phyloP scores from a whole-genome alignment of 352 stramenopile genomes.

The Phytopythium boreale region DNA sequence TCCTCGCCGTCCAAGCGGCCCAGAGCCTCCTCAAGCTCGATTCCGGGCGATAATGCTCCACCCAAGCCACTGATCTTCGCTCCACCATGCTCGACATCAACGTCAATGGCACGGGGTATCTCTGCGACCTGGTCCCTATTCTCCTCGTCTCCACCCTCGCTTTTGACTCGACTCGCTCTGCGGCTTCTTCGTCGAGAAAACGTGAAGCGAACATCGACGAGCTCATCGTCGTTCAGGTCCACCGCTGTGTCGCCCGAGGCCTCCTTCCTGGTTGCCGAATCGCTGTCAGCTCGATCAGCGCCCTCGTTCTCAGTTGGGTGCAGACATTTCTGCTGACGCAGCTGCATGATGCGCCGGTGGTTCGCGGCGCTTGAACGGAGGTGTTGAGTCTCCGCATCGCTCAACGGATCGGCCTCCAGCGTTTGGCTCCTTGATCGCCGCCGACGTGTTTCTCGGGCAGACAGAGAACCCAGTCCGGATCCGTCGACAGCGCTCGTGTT shows the following conservation, averaged over 20 bases:
- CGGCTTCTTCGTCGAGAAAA: conserved; percentile 29
- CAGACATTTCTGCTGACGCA: conserved; percentile 34
- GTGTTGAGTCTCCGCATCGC: conserved; percentile 6
- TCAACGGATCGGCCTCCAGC: not conserved
- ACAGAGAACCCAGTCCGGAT: not conserved
- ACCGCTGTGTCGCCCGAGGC: conserved; percentile 1
- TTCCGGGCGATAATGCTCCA: not conserved
- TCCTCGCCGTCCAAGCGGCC: not conserved
- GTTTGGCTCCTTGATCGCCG: not conserved
- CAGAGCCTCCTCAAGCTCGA: not conserved
- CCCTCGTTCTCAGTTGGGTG: not conserved
- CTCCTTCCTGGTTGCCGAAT: not conserved
- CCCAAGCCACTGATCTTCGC: not conserved
- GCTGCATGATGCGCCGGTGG: conserved; percentile 53
- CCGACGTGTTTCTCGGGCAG: conserved; percentile 4
- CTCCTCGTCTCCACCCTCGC: not conserved
- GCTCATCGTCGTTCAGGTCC: conserved; percentile 25
- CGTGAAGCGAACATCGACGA: conserved; percentile 56
- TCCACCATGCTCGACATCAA: not conserved
- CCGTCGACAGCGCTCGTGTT: not conserved
- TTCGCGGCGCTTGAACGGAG: conserved; percentile 37
- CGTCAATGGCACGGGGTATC: not conserved
- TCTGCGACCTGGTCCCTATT: not conserved
- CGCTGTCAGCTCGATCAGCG: not conserved
- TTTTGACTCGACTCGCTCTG: conserved; percentile 9